Evolutionary conservation across 148 eudicot species (phyloP).

Genomic region (Salicornia ramosissima): DNA sequence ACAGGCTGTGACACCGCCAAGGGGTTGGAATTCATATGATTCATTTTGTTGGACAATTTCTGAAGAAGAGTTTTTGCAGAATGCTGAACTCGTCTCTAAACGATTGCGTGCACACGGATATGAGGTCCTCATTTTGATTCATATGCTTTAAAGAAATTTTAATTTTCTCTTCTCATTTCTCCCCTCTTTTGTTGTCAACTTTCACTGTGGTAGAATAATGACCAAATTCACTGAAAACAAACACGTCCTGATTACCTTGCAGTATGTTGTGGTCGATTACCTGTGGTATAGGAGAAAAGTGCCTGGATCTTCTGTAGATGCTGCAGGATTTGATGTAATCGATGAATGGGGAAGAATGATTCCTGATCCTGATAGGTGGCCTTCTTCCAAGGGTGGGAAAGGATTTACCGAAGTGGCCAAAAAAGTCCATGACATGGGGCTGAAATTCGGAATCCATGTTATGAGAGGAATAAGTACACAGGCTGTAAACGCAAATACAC

Average conservation of each 20-base stretch:
- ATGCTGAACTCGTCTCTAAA: slow-evolving; percentile 69
- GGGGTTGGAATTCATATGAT: slow-evolving; percentile 99
- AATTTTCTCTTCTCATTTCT: too few relatives aligned
- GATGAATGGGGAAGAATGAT: slow-evolving; percentile 97
- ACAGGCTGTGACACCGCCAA: slow-evolving; percentile 61
- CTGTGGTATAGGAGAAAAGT: slow-evolving; percentile 92
- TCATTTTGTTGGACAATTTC: slow-evolving; percentile 87
- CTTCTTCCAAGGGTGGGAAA: slow-evolving; percentile 76
- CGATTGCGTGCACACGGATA: slow-evolving; percentile 64
- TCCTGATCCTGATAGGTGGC: slow-evolving; percentile 93
- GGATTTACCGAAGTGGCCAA: slow-evolving; percentile 73
- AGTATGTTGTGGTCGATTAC: slow-evolving; percentile 98
- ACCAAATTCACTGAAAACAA: background rate
- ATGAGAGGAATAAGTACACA: slow-evolving; percentile 93
- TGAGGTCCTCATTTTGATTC: slow-evolving; percentile 43
- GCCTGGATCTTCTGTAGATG: slow-evolving; percentile 64
- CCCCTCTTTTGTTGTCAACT: background rate
- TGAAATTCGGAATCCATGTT: slow-evolving; percentile 96
- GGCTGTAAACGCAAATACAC: slow-evolving; percentile 79
- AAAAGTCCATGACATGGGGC: slow-evolving; percentile 83
- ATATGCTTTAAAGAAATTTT: background rate
- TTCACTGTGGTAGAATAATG: background rate
- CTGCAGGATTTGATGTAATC: slow-evolving; percentile 80
- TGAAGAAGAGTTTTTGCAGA: slow-evolving; percentile 79
- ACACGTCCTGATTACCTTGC: slow-evolving; percentile 19